A percentile compares a stretch with the other conserved stretches of the same genome.
These are phyloP conservation scores for Pseudonectria buxi DNA, from an alignment of 2,329 filamentous ascomycete species.

Conservation along the genomic window DNA sequence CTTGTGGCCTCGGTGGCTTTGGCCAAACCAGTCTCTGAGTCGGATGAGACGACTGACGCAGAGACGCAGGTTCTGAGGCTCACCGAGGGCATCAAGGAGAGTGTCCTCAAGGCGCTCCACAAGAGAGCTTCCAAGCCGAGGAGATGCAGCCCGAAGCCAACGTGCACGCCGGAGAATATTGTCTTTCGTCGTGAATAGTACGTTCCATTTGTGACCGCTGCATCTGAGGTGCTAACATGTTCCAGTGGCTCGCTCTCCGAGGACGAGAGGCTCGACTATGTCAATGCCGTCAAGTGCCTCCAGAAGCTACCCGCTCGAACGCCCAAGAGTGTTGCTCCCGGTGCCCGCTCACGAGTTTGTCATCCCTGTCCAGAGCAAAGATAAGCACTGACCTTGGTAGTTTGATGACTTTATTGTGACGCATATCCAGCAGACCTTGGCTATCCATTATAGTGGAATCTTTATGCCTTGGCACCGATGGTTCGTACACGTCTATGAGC, in stretches of 20 bases:
- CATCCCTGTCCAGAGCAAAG: too few species aligned
- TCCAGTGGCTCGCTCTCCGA: constrained; percentile 24
- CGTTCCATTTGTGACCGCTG: too few species aligned
- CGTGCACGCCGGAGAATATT: too few species aligned
- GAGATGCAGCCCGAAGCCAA: too few species aligned
- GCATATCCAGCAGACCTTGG: constrained; percentile 33
- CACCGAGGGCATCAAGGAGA: constrained; percentile 12
- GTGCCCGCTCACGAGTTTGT: constrained; percentile 26
- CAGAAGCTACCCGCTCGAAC: constrained; percentile 25
- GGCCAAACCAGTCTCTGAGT: background rate
- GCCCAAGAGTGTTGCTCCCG: constrained; percentile 26
- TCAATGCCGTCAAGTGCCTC: constrained; percentile 35
- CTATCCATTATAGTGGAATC: constrained; percentile 25
- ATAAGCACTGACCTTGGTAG: background rate
- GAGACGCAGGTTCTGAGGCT: constrained; percentile 10
- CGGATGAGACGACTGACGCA: constrained; percentile 2
- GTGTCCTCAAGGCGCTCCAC: constrained; percentile 11
- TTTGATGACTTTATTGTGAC: constrained; percentile 36
- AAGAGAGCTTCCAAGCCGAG: constrained; percentile 3
- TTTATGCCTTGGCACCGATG: constrained; percentile 38
- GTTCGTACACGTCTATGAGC: constrained; percentile 15
- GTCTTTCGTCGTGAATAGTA: too few species aligned
- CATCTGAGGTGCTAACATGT: background rate
- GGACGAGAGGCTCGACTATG: constrained; percentile 31
- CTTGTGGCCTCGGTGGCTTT: too few species aligned